Evolutionary conservation across 192 early-diverging fungal genomes (phyloP).

Genomic region (Coemansia sp.): DNA sequence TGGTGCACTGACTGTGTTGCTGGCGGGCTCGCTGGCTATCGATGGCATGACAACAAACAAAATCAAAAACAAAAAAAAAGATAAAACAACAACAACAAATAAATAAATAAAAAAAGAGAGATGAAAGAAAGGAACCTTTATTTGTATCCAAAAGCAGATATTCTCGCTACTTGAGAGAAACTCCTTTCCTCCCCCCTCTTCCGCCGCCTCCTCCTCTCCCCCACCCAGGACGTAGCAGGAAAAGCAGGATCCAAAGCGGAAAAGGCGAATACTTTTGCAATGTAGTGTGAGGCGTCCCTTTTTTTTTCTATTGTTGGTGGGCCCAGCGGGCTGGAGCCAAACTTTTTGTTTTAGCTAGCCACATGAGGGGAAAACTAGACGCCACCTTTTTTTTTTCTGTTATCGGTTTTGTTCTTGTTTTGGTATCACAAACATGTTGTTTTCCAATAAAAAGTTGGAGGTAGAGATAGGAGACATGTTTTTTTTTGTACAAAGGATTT

Average conservation of each 20-base stretch:
- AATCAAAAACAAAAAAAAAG: background rate
- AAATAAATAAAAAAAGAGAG: constrained; percentile 2
- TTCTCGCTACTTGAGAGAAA: background rate
- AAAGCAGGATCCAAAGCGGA: constrained; percentile 3
- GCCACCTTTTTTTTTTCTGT: background rate
- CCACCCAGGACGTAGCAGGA: background rate
- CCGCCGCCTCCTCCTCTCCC: background rate
- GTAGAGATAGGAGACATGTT: background rate
- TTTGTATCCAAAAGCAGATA: background rate
- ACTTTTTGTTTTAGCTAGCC: background rate
- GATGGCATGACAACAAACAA: constrained; percentile 23
- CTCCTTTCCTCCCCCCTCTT: background rate
- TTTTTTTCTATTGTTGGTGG: background rate
- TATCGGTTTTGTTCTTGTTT: background rate
- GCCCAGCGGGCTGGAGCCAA: background rate
- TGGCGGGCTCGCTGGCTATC: constrained; percentile 19
- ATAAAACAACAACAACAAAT: background rate
- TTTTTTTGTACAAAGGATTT: background rate
- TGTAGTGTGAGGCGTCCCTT: background rate
- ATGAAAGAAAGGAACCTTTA: background rate
- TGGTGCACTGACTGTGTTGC: background rate
- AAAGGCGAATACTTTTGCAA: background rate
- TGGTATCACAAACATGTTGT: background rate
- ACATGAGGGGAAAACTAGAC: background rate
- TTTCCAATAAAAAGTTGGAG: background rate